Percentiles rank a stretch among this genome's conserved stretches.
Conservation (phyloP, 345 rosid genomes). For the Clarkia xantiana region DNA sequence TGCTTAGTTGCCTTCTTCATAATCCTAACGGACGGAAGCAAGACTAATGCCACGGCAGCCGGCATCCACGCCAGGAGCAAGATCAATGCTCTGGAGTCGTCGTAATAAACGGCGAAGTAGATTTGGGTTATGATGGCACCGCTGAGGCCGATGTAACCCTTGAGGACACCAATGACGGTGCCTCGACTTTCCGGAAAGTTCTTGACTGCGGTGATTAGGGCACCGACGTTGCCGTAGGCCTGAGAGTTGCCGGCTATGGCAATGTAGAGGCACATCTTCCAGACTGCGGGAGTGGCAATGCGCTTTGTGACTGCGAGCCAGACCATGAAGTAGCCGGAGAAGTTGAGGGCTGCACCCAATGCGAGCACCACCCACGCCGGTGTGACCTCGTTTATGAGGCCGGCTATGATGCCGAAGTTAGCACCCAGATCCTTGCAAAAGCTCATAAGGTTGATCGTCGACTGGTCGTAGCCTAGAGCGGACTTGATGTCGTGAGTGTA, state of each 20-base stretch:
- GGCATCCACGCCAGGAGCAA: slow-evolving; percentile 16
- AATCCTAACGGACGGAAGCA: slow-evolving; percentile 8
- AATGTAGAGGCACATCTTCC: slow-evolving; percentile 14
- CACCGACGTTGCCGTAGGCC: slow-evolving; percentile 11
- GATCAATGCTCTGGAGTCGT: slow-evolving; percentile 11
- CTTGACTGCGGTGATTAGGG: slow-evolving; percentile 11
- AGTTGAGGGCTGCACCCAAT: slow-evolving; percentile 11
- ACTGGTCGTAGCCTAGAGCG: slow-evolving; percentile 13
- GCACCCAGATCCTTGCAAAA: slow-evolving; percentile 15
- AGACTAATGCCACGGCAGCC: slow-evolving; percentile 6
- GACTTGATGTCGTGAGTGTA: slow-evolving; percentile 15
- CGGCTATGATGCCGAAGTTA: neutral
- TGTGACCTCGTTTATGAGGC: slow-evolving; percentile 13
- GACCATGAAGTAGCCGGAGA: slow-evolving; percentile 13
- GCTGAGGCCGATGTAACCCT: slow-evolving; percentile 13
- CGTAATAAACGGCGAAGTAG: slow-evolving; percentile 9
- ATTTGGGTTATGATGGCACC: slow-evolving; percentile 12
- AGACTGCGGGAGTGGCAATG: slow-evolving; percentile 3
- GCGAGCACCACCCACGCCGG: slow-evolving; percentile 13
- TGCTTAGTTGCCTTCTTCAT: slow-evolving; percentile 2
- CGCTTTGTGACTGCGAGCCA: slow-evolving; percentile 12
- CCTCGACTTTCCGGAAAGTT: slow-evolving; percentile 13
- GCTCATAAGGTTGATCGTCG: slow-evolving; percentile 12
- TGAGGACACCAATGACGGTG: slow-evolving; percentile 10
- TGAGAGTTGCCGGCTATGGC: slow-evolving; percentile 12